phyloP scores from a whole-genome alignment of 1,284 basidiomycete genomes.

The Irpex rosettiformis region DNA sequence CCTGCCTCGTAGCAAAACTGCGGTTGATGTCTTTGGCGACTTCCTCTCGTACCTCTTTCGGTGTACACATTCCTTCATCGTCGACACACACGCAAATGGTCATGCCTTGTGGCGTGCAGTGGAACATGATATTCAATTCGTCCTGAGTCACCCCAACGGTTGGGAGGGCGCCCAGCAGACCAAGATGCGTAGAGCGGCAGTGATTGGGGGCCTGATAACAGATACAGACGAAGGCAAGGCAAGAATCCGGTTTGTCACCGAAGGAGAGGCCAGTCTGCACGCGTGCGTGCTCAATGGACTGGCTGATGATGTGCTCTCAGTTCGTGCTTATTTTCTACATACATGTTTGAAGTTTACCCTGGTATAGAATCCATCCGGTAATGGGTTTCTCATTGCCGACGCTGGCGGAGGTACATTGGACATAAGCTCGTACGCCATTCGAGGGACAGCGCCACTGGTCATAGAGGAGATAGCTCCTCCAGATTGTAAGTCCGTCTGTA shows the following conservation, averaged over 20 bases:
- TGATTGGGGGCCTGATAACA: constrained; percentile 63
- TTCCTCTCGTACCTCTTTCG: constrained; percentile 70
- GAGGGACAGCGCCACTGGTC: constrained; percentile 59
- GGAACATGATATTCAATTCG: constrained; percentile 64
- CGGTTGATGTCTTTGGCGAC: constrained; percentile 74
- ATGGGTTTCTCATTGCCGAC: constrained; percentile 74
- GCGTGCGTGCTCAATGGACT: constrained; percentile 72
- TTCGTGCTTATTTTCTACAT: constrained; percentile 3
- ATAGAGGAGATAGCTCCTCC: constrained; percentile 80
- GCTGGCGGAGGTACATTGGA: constrained; percentile 79
- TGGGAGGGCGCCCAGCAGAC: constrained; percentile 81
- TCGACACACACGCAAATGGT: constrained; percentile 71
- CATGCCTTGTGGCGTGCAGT: constrained; percentile 60
- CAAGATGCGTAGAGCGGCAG: constrained; percentile 67
- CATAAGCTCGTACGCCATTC: constrained; percentile 73
- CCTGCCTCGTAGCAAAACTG: constrained; percentile 60
- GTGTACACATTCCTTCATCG: constrained; percentile 70
- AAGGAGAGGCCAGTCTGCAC: constrained; percentile 77
- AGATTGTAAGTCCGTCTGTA: constrained; percentile 50
- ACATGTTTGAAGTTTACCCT: constrained; percentile 1
- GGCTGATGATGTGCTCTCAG: constrained; percentile 69
- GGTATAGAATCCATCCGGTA: constrained; percentile 58
- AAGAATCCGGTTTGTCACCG: constrained; percentile 72
- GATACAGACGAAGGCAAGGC: constrained; percentile 68
- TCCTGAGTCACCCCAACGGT: constrained; percentile 75